These are phyloP conservation scores for Arachis hypogaea DNA, from an alignment of 306 rosid genomes.

Conservation along the genomic window DNA sequence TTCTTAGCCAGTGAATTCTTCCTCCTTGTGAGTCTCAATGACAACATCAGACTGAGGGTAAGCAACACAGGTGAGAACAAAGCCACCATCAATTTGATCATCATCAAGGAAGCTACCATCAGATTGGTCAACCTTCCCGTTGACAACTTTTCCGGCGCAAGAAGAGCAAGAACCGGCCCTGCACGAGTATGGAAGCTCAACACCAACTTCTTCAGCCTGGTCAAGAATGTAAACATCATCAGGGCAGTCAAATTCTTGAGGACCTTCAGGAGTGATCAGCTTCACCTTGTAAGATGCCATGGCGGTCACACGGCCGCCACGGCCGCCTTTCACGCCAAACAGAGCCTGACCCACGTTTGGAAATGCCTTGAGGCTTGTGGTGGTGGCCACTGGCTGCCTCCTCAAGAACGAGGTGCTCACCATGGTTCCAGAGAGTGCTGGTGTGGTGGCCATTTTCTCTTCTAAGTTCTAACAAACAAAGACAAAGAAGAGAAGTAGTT, in stretches of 20 bases:
- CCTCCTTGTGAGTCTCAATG: conserved; percentile 91
- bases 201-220: conserved; percentile 59
- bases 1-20: conserved; percentile 55
- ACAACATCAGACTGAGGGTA: conserved; percentile 54
- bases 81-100: conserved; percentile 49
- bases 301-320: conserved; percentile 61
- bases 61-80: conserved; percentile 83
- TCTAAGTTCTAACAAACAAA: neutral
- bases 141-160: conserved; percentile 64
- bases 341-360: conserved; percentile 56
- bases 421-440: conserved; percentile 68
- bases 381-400: conserved; percentile 40
- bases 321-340: conserved; percentile 53
- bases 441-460: conserved; percentile 49
- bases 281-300: conserved; percentile 70
- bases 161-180: conserved; percentile 91
- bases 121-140: conserved; percentile 62
- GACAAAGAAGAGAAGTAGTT: neutral
- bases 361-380: conserved; percentile 42
- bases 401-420: conserved; percentile 62
- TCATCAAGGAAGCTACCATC: conserved; percentile 87
- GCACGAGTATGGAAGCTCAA: conserved; percentile 86
- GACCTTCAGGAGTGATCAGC: conserved; percentile 68
- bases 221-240: conserved; percentile 71
- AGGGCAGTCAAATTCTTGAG: conserved; percentile 54